These are phyloP conservation scores for Kingdonia uniflora DNA, from an alignment of 164 flowering plant genomes.

Conservation along the genomic window DNA sequence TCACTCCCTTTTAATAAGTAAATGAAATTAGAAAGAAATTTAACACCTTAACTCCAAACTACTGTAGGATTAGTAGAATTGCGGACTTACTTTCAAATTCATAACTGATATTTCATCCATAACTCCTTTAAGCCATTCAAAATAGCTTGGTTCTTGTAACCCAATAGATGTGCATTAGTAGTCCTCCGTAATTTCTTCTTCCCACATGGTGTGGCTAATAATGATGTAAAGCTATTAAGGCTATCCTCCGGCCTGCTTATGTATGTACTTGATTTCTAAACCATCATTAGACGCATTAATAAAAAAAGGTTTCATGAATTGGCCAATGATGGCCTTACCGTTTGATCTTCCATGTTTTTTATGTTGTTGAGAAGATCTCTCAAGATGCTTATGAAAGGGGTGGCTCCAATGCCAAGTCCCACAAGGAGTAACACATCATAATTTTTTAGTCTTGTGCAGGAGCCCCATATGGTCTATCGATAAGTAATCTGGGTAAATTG, in stretches of 20 bases:
- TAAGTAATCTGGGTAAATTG: conserved; percentile 65
- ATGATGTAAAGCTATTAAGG: conserved; percentile 46
- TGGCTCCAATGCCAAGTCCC: conserved; percentile 97
- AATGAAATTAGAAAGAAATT: too few relatives aligned
- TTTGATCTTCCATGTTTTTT: conserved; percentile 42
- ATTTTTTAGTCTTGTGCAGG: conserved; percentile 92
- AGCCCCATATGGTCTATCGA: conserved; percentile 98
- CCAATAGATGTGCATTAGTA: conserved; percentile 79
- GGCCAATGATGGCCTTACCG: conserved; percentile 26
- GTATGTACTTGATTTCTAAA: conserved; percentile 67
- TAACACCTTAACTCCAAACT: too few relatives aligned
- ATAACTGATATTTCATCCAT: conserved; percentile 93
- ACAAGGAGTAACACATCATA: conserved; percentile 89
- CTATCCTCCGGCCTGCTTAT: conserved; percentile 63
- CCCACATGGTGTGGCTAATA: conserved; percentile 26
- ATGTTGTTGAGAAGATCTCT: conserved; percentile 67
- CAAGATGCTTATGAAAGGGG: conserved; percentile 94
- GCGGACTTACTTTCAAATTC: conserved; percentile 56
- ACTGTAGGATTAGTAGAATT: too few relatives aligned
- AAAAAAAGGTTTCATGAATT: neutral
- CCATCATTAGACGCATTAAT: neutral
- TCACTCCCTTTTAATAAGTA: conserved; percentile 49
- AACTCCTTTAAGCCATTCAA: conserved; percentile 97
- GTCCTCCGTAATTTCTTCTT: conserved; percentile 53
- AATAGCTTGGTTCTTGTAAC: conserved; percentile 87